Conservation (phyloP, 305 asterid species). For the Withania somnifera region DNA sequence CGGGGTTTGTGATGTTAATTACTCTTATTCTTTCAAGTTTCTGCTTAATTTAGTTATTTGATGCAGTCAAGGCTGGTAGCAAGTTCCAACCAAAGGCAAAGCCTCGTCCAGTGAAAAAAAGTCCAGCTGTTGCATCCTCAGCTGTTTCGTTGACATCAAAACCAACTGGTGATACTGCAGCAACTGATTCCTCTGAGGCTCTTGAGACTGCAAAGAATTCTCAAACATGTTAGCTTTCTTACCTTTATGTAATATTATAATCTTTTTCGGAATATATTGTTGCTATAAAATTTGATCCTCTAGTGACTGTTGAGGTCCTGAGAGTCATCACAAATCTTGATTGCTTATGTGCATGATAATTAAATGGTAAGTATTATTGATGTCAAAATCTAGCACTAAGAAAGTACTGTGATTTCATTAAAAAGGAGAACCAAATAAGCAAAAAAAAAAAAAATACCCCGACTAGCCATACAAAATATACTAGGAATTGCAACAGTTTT, state of each 20-base stretch:
- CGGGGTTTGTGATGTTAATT: not conserved
- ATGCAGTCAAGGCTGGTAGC: slow-evolving; percentile 40
- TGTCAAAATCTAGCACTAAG: not conserved
- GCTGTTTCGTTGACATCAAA: slow-evolving; percentile 21
- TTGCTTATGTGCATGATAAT: not conserved
- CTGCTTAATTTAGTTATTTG: not conserved
- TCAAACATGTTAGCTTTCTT: slow-evolving; percentile 27
- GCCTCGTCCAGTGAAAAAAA: slow-evolving; percentile 25
- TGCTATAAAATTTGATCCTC: not conserved
- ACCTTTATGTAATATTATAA: not conserved
- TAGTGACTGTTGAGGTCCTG: not conserved
- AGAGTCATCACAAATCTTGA: not conserved
- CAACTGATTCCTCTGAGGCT: slow-evolving; percentile 17
- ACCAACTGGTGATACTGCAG: slow-evolving; percentile 16
- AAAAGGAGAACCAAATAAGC: not conserved
- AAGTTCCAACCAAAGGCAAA: slow-evolving; percentile 65
- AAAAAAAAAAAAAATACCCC: not conserved
- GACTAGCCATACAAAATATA: not conserved
- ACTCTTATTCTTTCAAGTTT: not conserved
- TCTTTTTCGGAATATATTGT: not conserved
- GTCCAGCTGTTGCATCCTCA: slow-evolving; percentile 7
- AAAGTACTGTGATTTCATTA: not conserved
- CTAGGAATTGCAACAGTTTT: not conserved
- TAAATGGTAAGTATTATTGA: not conserved
- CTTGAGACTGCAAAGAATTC: slow-evolving; percentile 15